Evolutionary conservation across 1,284 basidiomycete species (phyloP).

Genomic region (Sanghuangporus baumii): DNA sequence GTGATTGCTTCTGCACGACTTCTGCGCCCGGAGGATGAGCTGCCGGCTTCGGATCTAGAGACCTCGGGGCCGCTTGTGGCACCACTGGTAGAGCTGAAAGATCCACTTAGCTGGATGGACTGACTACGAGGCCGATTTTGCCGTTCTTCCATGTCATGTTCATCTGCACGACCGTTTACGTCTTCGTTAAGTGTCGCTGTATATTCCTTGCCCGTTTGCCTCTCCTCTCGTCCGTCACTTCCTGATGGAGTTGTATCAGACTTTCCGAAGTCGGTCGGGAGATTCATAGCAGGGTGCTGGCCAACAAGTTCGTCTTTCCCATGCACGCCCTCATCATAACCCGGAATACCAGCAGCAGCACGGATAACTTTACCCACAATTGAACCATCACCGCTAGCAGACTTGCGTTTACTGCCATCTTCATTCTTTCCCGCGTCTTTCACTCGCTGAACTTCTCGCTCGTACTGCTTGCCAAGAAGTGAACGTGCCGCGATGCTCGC

Average conservation of each 20-base stretch:
- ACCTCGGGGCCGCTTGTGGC: background rate
- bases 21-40: background rate
- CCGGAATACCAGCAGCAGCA: background rate
- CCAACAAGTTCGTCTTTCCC: constrained; percentile 14
- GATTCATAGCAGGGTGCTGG: constrained; percentile 14
- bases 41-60: background rate
- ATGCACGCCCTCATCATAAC: background rate
- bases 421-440: background rate
- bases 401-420: background rate
- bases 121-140: background rate
- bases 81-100: background rate
- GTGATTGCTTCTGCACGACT: constrained; percentile 14
- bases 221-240: background rate
- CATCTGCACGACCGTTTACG: background rate
- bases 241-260: background rate
- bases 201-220: background rate
- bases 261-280: background rate
- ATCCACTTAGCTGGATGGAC: background rate
- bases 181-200: background rate
- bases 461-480: constrained; percentile 17
- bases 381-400: background rate
- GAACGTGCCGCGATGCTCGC: constrained; percentile 15
- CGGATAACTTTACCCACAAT: background rate
- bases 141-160: background rate
- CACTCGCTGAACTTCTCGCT: constrained; percentile 1